Conservation (phyloP, 192 early-diverging fungal genomes). For the Chytriomyces confervae region DNA sequence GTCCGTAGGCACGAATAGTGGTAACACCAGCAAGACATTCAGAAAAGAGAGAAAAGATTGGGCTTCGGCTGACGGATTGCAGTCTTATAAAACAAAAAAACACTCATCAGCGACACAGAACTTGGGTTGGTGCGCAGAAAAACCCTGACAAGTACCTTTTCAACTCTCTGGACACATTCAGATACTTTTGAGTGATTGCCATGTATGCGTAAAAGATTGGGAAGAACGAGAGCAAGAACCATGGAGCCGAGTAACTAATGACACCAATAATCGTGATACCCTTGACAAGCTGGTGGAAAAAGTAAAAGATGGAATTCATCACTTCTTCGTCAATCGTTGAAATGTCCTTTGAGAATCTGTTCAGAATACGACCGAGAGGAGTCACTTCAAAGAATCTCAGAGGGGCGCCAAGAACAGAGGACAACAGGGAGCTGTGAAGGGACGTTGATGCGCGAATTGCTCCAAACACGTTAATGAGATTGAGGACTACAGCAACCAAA, state of each 20-base stretch:
- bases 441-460: slow-evolving; percentile 33
- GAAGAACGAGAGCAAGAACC: slow-evolving; percentile 24
- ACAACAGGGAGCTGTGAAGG: slow-evolving; percentile 41
- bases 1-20: slow-evolving; percentile 54
- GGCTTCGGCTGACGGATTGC: slow-evolving; percentile 76
- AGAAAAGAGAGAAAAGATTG: slow-evolving; percentile 81
- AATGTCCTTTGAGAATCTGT: slow-evolving; percentile 91
- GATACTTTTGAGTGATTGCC: slow-evolving; percentile 72
- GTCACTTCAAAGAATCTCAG: slow-evolving; percentile 55
- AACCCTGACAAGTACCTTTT: not conserved
- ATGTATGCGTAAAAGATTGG: slow-evolving; percentile 54
- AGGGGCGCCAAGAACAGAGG: slow-evolving; percentile 47
- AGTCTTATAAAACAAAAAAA: slow-evolving; percentile 35
- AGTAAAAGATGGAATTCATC: slow-evolving; percentile 44
- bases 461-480: slow-evolving; percentile 38
- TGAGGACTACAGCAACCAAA: slow-evolving; percentile 29
- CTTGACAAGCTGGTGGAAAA: slow-evolving; percentile 59
- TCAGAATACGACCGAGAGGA: slow-evolving; percentile 67
- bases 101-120: not conserved
- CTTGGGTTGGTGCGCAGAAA: not conserved
- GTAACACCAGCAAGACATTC: slow-evolving; percentile 65
- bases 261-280: slow-evolving; percentile 61
- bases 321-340: slow-evolving; percentile 53
- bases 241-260: slow-evolving; percentile 57
- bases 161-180: slow-evolving; percentile 81